Percentiles rank a stretch among this genome's conserved stretches.
Conservation (phyloP, 2,329 filamentous ascomycete species). For the Penicillium rolfsii region DNA sequence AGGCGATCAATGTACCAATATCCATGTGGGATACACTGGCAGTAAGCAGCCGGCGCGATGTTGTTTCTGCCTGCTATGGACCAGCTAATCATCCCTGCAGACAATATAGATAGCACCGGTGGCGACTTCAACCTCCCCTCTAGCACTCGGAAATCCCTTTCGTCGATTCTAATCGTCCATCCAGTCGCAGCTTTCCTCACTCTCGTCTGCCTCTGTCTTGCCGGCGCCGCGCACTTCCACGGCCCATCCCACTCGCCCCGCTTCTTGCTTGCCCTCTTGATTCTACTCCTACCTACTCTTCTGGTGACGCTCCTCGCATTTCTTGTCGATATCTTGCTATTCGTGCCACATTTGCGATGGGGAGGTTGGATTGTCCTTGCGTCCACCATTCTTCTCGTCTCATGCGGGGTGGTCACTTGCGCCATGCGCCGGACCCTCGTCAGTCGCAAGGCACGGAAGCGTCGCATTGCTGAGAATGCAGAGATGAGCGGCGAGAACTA, state of each 20-base stretch:
- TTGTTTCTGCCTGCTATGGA: conserved; percentile 14
- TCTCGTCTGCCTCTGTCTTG: conserved; percentile 79
- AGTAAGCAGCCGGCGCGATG: conserved; percentile 58
- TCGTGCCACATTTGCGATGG: conserved; percentile 92
- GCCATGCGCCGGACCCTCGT: conserved; percentile 93
- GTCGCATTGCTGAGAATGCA: conserved; percentile 87
- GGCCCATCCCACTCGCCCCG: conserved; percentile 84
- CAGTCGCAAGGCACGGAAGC: conserved; percentile 88
- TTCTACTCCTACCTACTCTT: conserved; percentile 83
- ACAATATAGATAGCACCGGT: conserved; percentile 45
- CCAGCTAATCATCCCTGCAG: conserved; percentile 24
- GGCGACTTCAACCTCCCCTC: conserved; percentile 67
- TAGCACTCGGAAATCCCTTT: conserved; percentile 69
- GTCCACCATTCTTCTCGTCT: conserved; percentile 80
- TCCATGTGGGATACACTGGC: conserved; percentile 83
- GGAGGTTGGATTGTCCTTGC: conserved; percentile 91
- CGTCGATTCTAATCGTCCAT: conserved; percentile 87
- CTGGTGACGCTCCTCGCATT: conserved; percentile 84
- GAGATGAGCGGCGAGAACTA: conserved; percentile 97
- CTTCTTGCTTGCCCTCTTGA: conserved; percentile 82
- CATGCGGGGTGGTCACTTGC: conserved; percentile 83
- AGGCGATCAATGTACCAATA: conserved; percentile 65
- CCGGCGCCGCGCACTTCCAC: conserved; percentile 81
- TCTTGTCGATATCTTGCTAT: conserved; percentile 89
- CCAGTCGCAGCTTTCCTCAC: conserved; percentile 86